phyloP scores from a whole-genome alignment of 768 basidiomycete species.

The Dacryopinax spathularia region DNA sequence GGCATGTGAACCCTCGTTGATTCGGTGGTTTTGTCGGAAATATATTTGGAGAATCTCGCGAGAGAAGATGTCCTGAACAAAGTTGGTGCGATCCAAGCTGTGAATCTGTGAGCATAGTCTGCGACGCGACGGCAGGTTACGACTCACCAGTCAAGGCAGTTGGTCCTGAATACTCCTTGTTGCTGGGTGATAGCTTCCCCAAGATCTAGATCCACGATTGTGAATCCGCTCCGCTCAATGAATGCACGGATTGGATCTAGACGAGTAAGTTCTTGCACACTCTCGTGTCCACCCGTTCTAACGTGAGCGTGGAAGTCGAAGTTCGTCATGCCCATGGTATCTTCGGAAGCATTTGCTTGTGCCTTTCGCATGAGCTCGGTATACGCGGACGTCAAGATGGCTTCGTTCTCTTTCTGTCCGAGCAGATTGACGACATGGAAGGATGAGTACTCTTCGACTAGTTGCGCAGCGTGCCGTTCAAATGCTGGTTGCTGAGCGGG shows the following conservation, averaged over 20 bases:
- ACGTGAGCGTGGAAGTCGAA: conserved; percentile 91
- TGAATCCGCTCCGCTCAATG: conserved; percentile 73
- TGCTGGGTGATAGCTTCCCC: conserved; percentile 74
- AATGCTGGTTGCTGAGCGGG: conserved; percentile 90
- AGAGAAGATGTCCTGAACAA: conserved; percentile 89
- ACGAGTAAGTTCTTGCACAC: conserved; percentile 60
- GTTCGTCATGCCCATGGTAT: conserved; percentile 63
- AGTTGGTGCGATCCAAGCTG: conserved; percentile 93
- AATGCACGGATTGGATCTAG: conserved; percentile 44
- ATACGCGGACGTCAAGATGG: conserved; percentile 69
- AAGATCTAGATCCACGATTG: conserved; percentile 53
- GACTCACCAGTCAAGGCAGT: conserved; percentile 82
- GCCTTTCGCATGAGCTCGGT: conserved; percentile 45
- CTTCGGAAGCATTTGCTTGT: conserved; percentile 40
- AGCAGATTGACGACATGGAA: conserved; percentile 85
- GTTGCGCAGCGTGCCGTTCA: conserved; percentile 77
- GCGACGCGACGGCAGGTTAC: conserved; percentile 9
- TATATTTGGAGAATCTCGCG: conserved; percentile 69
- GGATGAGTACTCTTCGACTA: conserved; percentile 72
- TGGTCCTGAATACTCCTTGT: conserved; percentile 82
- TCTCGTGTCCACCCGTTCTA: conserved; percentile 71
- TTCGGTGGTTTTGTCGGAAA: conserved; percentile 58
- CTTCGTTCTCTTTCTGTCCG: conserved; percentile 84
- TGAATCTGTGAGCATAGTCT: conserved; percentile 1
- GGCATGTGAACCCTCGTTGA: conserved; percentile 52